Percentiles rank a stretch among this genome's conserved stretches.
Conservation (phyloP, 768 basidiomycete genomes). For the Tremella fuciformis region DNA sequence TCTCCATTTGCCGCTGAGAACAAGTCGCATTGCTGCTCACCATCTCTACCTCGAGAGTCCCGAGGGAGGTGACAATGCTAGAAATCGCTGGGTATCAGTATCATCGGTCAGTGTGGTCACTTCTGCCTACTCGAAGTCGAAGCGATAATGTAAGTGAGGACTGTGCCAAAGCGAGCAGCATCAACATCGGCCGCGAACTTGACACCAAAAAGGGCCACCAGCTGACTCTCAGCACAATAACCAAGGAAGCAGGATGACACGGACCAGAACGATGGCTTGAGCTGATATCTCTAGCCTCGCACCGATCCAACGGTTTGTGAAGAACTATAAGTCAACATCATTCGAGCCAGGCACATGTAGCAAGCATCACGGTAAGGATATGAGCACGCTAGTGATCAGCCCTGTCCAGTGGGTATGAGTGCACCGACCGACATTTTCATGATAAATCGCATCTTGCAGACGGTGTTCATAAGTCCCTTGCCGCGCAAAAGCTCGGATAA, state of each 20-base stretch:
- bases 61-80: conserved; percentile 27
- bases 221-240: conserved; percentile 34
- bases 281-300: conserved; percentile 65
- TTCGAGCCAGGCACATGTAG: conserved; percentile 16
- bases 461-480: conserved; percentile 21
- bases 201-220: conserved; percentile 68
- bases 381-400: conserved; percentile 23
- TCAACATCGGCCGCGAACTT: conserved; percentile 60
- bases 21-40: conserved; percentile 5
- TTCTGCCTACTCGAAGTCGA: conserved; percentile 15
- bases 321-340: conserved; percentile 15
- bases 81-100: conserved; percentile 20
- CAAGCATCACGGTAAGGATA: conserved; percentile 25
- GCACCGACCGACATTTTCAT: conserved; percentile 26
- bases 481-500: conserved; percentile 39
- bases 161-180: conserved; percentile 65
- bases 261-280: conserved; percentile 61
- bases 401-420: neutral
- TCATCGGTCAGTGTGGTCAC: neutral
- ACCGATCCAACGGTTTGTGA: conserved; percentile 47
- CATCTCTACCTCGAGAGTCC: conserved; percentile 31
- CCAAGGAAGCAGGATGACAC: neutral
- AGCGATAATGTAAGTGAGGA: conserved; percentile 58
- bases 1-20: neutral
- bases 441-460: conserved; percentile 28